Evolutionary conservation across 495 filamentous ascomycete genomes (phyloP).

Genomic region (Clohesyomyces aquaticus): DNA sequence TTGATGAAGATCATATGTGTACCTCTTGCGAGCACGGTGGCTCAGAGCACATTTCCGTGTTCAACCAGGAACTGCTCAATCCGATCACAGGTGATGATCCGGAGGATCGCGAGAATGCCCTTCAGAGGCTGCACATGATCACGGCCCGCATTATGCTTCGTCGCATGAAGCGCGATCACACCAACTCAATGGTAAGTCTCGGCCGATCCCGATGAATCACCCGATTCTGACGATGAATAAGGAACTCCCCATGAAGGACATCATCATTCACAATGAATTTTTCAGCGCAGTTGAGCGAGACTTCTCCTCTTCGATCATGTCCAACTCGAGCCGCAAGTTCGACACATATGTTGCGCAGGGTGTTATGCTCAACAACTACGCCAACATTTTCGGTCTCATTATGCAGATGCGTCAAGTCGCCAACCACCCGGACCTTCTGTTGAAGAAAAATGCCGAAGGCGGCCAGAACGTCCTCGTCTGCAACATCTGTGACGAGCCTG

Average conservation of each 20-base stretch:
- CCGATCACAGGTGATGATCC: slow-evolving; percentile 62
- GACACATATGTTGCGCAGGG: slow-evolving; percentile 93
- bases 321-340: slow-evolving; percentile 80
- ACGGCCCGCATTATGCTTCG: slow-evolving; percentile 93
- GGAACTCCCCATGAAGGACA: slow-evolving; percentile 92
- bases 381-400: slow-evolving; percentile 83
- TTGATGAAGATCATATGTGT: slow-evolving; percentile 69
- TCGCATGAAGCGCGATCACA: slow-evolving; percentile 88
- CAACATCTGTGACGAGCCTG: slow-evolving; percentile 91
- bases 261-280: slow-evolving; percentile 87
- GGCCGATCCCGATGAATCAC: too few relatives aligned
- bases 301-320: slow-evolving; percentile 95
- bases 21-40: slow-evolving; percentile 65
- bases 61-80: slow-evolving; percentile 93
- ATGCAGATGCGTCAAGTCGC: slow-evolving; percentile 98
- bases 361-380: slow-evolving; percentile 96
- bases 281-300: slow-evolving; percentile 95
- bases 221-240: slow-evolving; percentile 13
- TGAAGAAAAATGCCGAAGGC: slow-evolving; percentile 84
- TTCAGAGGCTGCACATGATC: slow-evolving; percentile 80
- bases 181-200: slow-evolving; percentile 67
- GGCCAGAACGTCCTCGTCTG: slow-evolving; percentile 92
- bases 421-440: slow-evolving; percentile 90
- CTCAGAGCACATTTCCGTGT: slow-evolving; percentile 88
- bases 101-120: slow-evolving; percentile 64